Base-by-base conservation (phyloP, 1,284 basidiomycete species). In the Tylopilus sp. region DNA sequence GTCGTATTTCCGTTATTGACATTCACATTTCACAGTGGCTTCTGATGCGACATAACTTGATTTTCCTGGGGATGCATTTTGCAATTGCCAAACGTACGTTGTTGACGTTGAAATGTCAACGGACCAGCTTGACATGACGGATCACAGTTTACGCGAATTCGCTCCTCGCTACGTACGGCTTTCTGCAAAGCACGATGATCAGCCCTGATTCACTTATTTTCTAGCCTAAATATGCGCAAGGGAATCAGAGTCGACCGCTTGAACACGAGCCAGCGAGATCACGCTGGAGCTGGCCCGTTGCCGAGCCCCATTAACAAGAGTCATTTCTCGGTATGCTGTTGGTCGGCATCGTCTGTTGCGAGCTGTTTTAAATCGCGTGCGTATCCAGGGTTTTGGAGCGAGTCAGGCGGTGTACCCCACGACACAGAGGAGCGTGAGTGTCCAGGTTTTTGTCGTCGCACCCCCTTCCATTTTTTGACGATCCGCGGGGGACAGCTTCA, bases 1-100 rank as follows among this genome's bases (percentile, higher is more conserved):
- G 18, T 36, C 2, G 11, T 15, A 34, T 13, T n/a, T 0, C 4
- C 10, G 15, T 8, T 7, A 6, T n/a, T 55, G 23, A 59, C 2
- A 12, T 45, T 26, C 1, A 33, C 30, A 3, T 35, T 2, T 28
- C 15, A 0, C 37, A 79, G 78, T 80, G 78, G 77, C 50, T 80
- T 4, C 46, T 61, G 4, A 72, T 76, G 69, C 67, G 69, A 1
- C 56, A 63, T 5, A 77, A 76, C 42, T 62, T 74, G 25, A 67
- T 79, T 25, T 76, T 78, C 55, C 67, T 79, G 51, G 73, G 69
- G 1, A 66, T 79, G 43, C 76, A 79, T 57, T 79, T 79, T 54
- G 67, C 74, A 4, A 78, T 79, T 44, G 72, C 72, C 26, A 79
- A 79, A 63, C 54, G 77, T 78, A 49, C 0, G 63, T 2, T 18